Conservation (phyloP, 495 filamentous ascomycete genomes). For the Jackrogersella minutella region DNA sequence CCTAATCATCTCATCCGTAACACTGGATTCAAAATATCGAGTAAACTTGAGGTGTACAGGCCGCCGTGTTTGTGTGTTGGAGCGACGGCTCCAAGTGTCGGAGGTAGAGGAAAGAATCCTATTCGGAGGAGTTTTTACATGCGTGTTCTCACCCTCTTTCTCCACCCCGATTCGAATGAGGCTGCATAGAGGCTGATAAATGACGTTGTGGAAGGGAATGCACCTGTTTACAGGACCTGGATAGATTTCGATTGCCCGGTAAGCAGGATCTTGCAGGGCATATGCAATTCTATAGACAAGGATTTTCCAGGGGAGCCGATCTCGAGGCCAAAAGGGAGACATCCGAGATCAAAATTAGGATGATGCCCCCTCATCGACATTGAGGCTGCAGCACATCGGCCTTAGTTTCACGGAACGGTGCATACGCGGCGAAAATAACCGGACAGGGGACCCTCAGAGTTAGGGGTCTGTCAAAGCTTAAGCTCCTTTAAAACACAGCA, state of each 20-base stretch:
- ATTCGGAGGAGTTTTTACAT: conserved; percentile 23
- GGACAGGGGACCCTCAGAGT: neutral
- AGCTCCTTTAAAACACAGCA: conserved; percentile 8
- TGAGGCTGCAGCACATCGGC: conserved; percentile 19
- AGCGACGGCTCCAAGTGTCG: conserved; percentile 26
- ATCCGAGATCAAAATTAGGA: conserved; percentile 6
- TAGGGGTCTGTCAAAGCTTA: conserved; percentile 8
- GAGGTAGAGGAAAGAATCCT: conserved; percentile 23
- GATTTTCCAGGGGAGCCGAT: neutral
- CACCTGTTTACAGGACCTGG: neutral
- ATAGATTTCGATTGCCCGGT: neutral
- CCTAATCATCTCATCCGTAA: too few relatives aligned
- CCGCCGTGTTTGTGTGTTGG: conserved; percentile 20
- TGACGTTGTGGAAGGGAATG: neutral
- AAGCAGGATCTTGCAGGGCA: conserved; percentile 1
- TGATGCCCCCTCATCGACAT: conserved; percentile 6
- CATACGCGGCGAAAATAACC: conserved; percentile 17
- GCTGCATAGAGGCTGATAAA: neutral
- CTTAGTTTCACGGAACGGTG: conserved; percentile 17
- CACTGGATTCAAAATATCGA: conserved; percentile 20
- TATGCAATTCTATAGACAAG: neutral
- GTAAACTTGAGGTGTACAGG: conserved; percentile 9
- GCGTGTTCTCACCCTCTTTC: neutral
- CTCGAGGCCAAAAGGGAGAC: neutral
- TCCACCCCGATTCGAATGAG: neutral